Evolutionary conservation across 108 stramenopile genomes (phyloP).

Genomic region (Thalassiosira profunda): DNA sequence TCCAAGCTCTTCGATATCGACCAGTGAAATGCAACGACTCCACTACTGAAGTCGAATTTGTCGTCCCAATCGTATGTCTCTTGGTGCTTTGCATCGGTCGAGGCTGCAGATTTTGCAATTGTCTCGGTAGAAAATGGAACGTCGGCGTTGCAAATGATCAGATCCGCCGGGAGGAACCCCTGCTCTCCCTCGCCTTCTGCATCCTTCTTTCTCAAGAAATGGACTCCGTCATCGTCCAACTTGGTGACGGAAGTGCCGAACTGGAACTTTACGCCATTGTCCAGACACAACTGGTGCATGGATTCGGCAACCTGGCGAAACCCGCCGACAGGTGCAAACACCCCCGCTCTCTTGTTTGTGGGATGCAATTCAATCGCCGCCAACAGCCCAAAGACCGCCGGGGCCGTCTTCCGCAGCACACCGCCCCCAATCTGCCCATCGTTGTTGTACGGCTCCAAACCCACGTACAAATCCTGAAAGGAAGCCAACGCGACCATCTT

Average conservation of each 20-base stretch:
- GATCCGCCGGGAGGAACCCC: slow-evolving; percentile 72
- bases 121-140: slow-evolving; percentile 82
- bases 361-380: slow-evolving; percentile 93
- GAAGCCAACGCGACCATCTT: slow-evolving; percentile 84
- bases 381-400: slow-evolving; percentile 92
- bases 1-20: slow-evolving; percentile 60
- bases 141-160: slow-evolving; percentile 91
- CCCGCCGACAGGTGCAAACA: slow-evolving; percentile 89
- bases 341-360: slow-evolving; percentile 70
- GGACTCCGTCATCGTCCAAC: slow-evolving; percentile 61
- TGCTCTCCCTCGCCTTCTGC: slow-evolving; percentile 1
- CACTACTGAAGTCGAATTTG: slow-evolving; percentile 71
- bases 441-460: slow-evolving; percentile 82
- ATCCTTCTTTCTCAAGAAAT: slow-evolving; percentile 18
- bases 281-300: slow-evolving; percentile 55
- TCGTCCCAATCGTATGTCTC: slow-evolving; percentile 91
- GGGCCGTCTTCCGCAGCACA: slow-evolving; percentile 77
- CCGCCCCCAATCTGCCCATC: slow-evolving; percentile 56
- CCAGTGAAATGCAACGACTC: slow-evolving; percentile 94
- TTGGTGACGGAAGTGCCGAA: slow-evolving; percentile 63
- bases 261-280: slow-evolving; percentile 60
- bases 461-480: slow-evolving; percentile 95
- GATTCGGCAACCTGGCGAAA: slow-evolving; percentile 75
- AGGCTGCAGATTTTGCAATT: slow-evolving; percentile 40
- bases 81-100: slow-evolving; percentile 64